Evolutionary conservation across 1,284 basidiomycete species (phyloP).

Genomic region (Tetrapyrgos nigripes): DNA sequence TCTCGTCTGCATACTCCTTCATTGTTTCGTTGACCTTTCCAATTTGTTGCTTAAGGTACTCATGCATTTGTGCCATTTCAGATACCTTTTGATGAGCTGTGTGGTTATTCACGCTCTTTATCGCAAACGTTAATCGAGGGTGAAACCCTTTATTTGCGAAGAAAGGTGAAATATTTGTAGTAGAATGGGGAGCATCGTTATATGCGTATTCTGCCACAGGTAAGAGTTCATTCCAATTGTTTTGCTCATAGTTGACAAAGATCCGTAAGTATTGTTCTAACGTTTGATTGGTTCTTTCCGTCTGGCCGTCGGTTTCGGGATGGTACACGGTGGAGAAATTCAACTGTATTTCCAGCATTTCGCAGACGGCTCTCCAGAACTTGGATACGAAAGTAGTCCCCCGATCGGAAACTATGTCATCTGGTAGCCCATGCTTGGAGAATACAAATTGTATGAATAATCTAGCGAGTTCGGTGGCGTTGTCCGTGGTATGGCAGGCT

Average conservation of each 20-base stretch:
- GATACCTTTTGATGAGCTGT: background rate
- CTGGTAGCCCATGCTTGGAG: constrained; percentile 3
- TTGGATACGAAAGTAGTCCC: constrained; percentile 1
- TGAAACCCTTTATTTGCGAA: constrained; percentile 11
- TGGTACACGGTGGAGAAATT: constrained; percentile 6
- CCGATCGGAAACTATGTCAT: background rate
- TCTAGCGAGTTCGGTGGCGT: background rate
- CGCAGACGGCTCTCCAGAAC: background rate
- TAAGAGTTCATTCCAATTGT: constrained; percentile 8
- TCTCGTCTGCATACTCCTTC: background rate
- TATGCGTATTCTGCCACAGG: constrained; percentile 5
- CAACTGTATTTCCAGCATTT: background rate
- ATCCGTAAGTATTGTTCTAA: constrained; percentile 7
- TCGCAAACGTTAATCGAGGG: background rate
- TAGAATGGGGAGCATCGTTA: constrained; percentile 3
- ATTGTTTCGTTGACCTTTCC: background rate
- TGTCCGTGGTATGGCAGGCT: background rate
- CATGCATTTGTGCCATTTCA: background rate
- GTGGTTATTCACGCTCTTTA: background rate
- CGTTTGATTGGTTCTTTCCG: background rate
- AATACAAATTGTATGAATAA: background rate
- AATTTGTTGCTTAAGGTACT: constrained; percentile 1
- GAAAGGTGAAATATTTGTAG: constrained; percentile 1
- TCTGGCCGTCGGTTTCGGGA: constrained; percentile 1
- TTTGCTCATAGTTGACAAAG: constrained; percentile 8